Base-by-base conservation (phyloP, 768 basidiomycete genomes). In the Sutorius australiensis region DNA sequence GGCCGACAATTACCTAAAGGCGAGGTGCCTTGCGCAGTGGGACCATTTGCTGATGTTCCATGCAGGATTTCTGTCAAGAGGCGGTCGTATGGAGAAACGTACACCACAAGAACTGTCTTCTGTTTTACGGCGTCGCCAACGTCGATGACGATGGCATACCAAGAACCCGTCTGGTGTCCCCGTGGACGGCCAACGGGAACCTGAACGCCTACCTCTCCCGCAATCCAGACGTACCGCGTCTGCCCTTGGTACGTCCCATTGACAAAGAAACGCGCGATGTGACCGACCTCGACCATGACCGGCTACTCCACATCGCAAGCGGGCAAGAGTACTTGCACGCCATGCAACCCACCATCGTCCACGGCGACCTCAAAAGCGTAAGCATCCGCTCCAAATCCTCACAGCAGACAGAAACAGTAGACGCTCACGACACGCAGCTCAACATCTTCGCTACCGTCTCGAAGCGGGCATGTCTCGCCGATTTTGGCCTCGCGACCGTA, bases 331-430 rank as follows among this genome's bases (percentile, higher is more conserved):
- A 75, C 50, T 60, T 77, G 19, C 76, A 78, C 46, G 61, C 61
- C 7, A 63, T 68, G 54, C 50, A 66, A 31, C 73, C 73, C 24
- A 75, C 76, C 1, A 67, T 78, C 14, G 56, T 72, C 12, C 76
- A 77, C 17, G 76, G 77, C 10, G 77, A 77, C 48, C 53, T 77
- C 19, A 77, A 76, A 59, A 70, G 71, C 30, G 77, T 77, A 48
- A 55, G 73, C 54, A 10, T 34, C 38, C 28, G 24, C 24, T 24
- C 24, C 24, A 24, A 24, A 24, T 24, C 24, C 24, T 24, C 24
- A 24, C 24, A 24, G 12, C 10, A 39, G 44, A n/a, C n/a, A n/a
- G n/a, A n/a, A n/a, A 24, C 24, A 24, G 12, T 8, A 39, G 44
- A 32, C 3, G 10, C 36, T 62, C 12, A 63, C 13, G 0, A 3